Base-by-base conservation (phyloP, 768 basidiomycete species). In the Tubosaeta sp. region DNA sequence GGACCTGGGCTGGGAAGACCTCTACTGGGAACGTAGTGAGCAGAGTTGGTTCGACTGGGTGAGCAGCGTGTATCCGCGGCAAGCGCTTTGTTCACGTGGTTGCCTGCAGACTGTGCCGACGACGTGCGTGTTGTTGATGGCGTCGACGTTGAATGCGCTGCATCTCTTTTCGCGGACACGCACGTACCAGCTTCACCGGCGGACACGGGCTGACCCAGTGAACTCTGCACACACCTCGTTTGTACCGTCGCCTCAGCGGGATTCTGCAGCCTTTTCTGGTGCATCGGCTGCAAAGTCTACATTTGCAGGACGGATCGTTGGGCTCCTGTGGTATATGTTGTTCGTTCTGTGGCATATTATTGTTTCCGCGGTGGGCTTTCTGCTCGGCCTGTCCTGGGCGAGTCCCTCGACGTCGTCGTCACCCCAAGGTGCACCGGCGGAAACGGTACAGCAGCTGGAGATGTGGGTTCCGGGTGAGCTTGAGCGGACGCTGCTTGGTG, bases 11-110 rank as follows among this genome's bases (percentile, higher is more conserved):
- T 90, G 87, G 87, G 87, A 90, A 59, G 83, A 86, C 62, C 80
- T 90, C 71, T 84, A 86, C 53, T 76, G 77, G 50, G 86, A 86
- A 62, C 80, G 76, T 46, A 80, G 76, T 60, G 78, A 78, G 22
- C 71, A 74, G 18, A 73, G 82, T 4, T 88, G 87, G 87, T 84
- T 89, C 52, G 84, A 88, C 68, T 92, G 90, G 90, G 90, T 89
- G 48, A 56, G 76, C 65, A 21, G 27, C 39, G 16, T 46, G 35
- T 54, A 29, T 42, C 65, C 61, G 50, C 18, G 9, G 36, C 14
- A 31, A 30, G n/a, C 22, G 12, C 39, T 40, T 22, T 44, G 39
- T 56, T 60, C 45, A 56, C 43, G 49, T 44, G 53, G 51, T 31
- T 21, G 48, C 45, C 13, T 45, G 45, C 61, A 89, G 89, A 87